Conservation (phyloP, 2,329 filamentous ascomycete genomes). For the Neospermospora avenae region DNA sequence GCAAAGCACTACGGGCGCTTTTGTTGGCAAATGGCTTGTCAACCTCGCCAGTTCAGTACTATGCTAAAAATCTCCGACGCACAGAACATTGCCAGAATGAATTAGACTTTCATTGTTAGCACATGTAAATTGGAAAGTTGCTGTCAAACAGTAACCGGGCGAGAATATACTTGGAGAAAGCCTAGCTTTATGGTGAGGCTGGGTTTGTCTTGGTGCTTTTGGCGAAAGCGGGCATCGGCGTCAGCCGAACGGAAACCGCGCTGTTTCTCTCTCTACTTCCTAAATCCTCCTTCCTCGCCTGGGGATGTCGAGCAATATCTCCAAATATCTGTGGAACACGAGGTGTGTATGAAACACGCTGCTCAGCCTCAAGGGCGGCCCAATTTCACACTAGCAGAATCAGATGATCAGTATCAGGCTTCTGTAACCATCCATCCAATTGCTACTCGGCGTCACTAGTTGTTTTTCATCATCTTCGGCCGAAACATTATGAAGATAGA, state of each 20-base stretch:
- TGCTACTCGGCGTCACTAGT: slow-evolving; percentile 2
- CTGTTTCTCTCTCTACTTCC: not conserved
- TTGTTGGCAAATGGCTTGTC: not conserved
- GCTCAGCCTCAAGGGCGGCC: not conserved
- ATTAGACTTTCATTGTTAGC: not conserved
- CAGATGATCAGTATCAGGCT: not conserved
- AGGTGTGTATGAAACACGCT: not conserved
- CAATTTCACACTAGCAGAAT: not conserved
- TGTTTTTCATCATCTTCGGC: not conserved
- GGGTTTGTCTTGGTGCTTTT: not conserved
- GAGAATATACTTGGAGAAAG: not conserved
- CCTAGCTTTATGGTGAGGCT: not conserved
- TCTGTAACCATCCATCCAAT: not conserved
- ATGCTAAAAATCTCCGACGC: too few species aligned
- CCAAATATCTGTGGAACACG: not conserved
- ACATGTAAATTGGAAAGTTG: not conserved
- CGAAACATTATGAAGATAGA: not conserved
- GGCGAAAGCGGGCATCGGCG: slow-evolving; percentile 4
- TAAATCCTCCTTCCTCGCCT: not conserved
- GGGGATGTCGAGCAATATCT: not conserved
- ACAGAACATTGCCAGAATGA: slow-evolving; percentile 3
- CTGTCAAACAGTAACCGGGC: not conserved
- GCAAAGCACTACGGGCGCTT: not conserved
- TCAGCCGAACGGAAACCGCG: not conserved
- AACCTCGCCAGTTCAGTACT: not conserved